A percentile compares a stretch with the other conserved stretches of the same genome.
Conservation (phyloP, 106 monocot genomes). For the Platanthera zijinensis region DNA sequence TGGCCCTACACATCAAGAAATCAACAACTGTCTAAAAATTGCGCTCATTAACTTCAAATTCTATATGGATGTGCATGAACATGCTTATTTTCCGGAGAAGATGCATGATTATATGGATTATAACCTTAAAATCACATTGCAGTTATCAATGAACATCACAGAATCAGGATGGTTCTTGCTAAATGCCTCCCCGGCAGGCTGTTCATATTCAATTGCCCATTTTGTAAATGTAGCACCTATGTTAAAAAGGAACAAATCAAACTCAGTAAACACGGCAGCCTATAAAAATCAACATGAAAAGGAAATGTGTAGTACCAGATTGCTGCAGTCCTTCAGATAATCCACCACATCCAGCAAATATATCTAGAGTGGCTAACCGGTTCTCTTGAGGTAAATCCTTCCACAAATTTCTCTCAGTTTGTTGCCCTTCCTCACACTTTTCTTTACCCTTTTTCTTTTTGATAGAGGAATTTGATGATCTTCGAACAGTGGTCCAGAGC, state of each 20-base stretch:
- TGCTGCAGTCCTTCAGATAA: slow-evolving; percentile 88
- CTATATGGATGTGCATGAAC: not conserved
- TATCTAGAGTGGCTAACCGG: slow-evolving; percentile 79
- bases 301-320: slow-evolving; percentile 43
- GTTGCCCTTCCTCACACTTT: slow-evolving; percentile 50
- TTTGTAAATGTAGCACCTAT: slow-evolving; percentile 81
- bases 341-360: slow-evolving; percentile 99
- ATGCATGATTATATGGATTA: not conserved
- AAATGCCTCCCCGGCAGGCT: slow-evolving; percentile 96
- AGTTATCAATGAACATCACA: slow-evolving; percentile 81
- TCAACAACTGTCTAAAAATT: slow-evolving; percentile 1
- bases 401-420: slow-evolving; percentile 22
- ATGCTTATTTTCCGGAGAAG: too few species aligned
- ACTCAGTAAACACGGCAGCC: not conserved
- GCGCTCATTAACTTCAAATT: not conserved
- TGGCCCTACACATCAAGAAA: slow-evolving; percentile 52
- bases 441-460: slow-evolving; percentile 80
- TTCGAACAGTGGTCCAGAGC: slow-evolving; percentile 23
- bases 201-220: slow-evolving; percentile 99
- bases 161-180: slow-evolving; percentile 70
- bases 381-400: slow-evolving; percentile 31
- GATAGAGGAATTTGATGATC: slow-evolving; percentile 10
- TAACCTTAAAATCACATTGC: slow-evolving; percentile 91
- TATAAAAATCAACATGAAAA: not conserved
- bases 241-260: not conserved